These are phyloP conservation scores for Raddia guianensis DNA, from an alignment of 176 grass and related monocot species.

Conservation along the genomic window DNA sequence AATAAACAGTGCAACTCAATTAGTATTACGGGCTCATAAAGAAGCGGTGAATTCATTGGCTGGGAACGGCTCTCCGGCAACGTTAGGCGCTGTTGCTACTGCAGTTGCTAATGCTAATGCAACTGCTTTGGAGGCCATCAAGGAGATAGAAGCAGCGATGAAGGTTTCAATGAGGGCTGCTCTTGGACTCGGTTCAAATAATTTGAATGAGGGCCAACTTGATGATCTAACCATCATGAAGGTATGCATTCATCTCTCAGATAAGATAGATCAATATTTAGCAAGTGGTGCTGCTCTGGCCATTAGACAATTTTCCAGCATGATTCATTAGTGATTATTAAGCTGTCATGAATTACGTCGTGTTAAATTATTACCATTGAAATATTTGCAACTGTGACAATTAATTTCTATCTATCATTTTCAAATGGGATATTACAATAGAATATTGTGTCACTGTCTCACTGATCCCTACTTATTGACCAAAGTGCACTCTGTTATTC, in stretches of 20 bases:
- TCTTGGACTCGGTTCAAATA: slow-evolving; percentile 67
- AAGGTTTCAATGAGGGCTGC: slow-evolving; percentile 82
- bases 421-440: slow-evolving; percentile 19
- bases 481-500: not conserved
- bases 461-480: not conserved
- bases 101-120: slow-evolving; percentile 92
- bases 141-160: slow-evolving; percentile 89
- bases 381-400: not conserved
- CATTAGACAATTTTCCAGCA: not conserved
- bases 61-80: slow-evolving; percentile 67
- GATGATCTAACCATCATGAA: slow-evolving; percentile 99
- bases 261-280: slow-evolving; percentile 16
- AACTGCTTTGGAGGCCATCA: slow-evolving; percentile 84
- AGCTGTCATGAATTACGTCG: slow-evolving; percentile 11
- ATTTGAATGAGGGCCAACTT: slow-evolving; percentile 66
- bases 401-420: not conserved
- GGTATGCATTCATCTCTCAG: slow-evolving; percentile 48
- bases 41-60: slow-evolving; percentile 92
- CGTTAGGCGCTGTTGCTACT: slow-evolving; percentile 84
- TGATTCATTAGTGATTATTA: not conserved
- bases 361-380: not conserved
- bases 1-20: slow-evolving; percentile 76
- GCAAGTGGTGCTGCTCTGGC: slow-evolving; percentile 1
- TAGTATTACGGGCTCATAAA: slow-evolving; percentile 89
- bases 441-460: not conserved